These are phyloP conservation scores for Suillus americanus DNA, from an alignment of 768 basidiomycete species.

Conservation along the genomic window DNA sequence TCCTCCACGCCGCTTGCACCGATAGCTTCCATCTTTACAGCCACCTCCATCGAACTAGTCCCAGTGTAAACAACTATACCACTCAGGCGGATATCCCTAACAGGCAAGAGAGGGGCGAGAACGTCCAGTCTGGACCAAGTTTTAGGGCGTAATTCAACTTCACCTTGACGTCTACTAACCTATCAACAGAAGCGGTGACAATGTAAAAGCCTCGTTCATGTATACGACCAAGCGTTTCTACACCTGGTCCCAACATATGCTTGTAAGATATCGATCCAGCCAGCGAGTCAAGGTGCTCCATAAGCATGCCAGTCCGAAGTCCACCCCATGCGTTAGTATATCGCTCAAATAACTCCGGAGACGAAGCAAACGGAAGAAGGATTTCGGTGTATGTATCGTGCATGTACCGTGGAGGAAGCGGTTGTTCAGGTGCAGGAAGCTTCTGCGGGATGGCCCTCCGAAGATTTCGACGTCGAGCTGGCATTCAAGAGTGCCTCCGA, in stretches of 20 bases:
- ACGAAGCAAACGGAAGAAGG: conserved; percentile 61
- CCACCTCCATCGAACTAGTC: conserved; percentile 79
- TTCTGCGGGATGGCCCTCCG: conserved; percentile 13
- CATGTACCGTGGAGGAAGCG: conserved; percentile 54
- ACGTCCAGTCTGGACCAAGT: conserved; percentile 57
- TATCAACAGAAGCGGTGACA: conserved; percentile 81
- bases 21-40: conserved; percentile 77
- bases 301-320: conserved; percentile 68
- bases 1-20: conserved; percentile 50
- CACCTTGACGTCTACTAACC: conserved; percentile 37
- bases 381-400: conserved; percentile 71
- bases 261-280: conserved; percentile 85
- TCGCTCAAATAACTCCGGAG: conserved; percentile 57
- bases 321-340: conserved; percentile 73
- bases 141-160: neutral
- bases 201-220: conserved; percentile 73
- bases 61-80: conserved; percentile 84
- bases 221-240: conserved; percentile 53
- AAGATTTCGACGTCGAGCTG: conserved; percentile 24
- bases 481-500: conserved; percentile 52
- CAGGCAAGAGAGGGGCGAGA: conserved; percentile 55
- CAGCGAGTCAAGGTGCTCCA: conserved; percentile 83
- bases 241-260: conserved; percentile 69
- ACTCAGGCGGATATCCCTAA: conserved; percentile 68
- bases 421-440: conserved; percentile 11